These are phyloP conservation scores for Bigelowiella natans DNA, from an alignment of 78 protist species.

Conservation along the genomic window DNA sequence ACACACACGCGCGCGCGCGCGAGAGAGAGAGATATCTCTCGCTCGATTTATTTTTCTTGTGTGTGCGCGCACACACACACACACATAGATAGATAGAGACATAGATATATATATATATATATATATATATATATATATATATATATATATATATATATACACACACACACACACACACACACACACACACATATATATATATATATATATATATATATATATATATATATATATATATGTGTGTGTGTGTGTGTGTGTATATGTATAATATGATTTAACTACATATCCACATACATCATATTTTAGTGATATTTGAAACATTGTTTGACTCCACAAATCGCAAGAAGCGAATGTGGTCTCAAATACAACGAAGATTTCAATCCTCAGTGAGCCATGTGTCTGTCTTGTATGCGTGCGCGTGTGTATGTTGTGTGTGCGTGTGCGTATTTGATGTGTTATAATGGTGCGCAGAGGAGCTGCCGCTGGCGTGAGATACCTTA, in stretches of 20 bases:
- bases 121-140: background rate
- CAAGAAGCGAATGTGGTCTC: too few relatives aligned
- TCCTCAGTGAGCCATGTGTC: too few relatives aligned
- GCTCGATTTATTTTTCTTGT: too few relatives aligned
- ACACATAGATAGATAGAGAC: background rate
- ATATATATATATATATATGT: background rate
- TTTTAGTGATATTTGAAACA: background rate
- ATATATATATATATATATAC: background rate
- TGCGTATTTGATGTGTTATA: too few relatives aligned
- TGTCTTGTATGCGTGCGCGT: too few relatives aligned
- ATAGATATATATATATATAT: background rate
- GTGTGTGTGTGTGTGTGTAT: background rate
- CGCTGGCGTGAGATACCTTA: background rate
- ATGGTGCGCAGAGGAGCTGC: too few relatives aligned
- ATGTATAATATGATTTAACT: background rate
- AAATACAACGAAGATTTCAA: too few relatives aligned
- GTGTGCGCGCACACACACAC: too few relatives aligned
- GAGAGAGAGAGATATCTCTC: too few relatives aligned
- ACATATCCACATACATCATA: background rate
- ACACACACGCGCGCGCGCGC: too few relatives aligned
- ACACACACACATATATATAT: background rate
- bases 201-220: background rate
- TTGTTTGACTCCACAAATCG: background rate
- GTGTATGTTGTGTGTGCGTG: too few relatives aligned
- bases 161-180: background rate